A percentile compares a stretch with the other conserved stretches of the same genome.
phyloP scores from a whole-genome alignment of 2,329 filamentous ascomycete genomes.

The Pleurostoma richardsiae region DNA sequence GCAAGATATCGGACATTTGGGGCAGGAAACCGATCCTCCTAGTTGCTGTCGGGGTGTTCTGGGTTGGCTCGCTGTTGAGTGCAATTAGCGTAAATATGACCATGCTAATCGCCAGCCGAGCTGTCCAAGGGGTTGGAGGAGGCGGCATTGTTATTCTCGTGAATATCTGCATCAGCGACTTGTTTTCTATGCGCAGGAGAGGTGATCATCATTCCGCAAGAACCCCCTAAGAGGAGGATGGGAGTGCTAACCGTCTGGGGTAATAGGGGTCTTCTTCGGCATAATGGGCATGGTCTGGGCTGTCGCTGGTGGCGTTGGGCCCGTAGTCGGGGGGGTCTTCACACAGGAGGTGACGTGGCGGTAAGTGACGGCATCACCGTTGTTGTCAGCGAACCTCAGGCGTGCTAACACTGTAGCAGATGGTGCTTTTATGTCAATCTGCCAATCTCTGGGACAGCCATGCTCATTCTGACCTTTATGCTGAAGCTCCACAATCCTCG shows the following conservation, averaged over 20 bases:
- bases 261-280: slow-evolving; percentile 48
- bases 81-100: slow-evolving; percentile 38
- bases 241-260: background rate
- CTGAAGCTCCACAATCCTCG: slow-evolving; percentile 63
- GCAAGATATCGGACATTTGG: slow-evolving; percentile 54
- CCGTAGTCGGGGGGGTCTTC: slow-evolving; percentile 56
- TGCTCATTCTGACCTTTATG: slow-evolving; percentile 55
- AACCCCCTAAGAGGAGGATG: too few species aligned
- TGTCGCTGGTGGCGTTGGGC: slow-evolving; percentile 59
- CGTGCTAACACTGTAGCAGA: too few species aligned
- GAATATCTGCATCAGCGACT: slow-evolving; percentile 47
- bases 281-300: slow-evolving; percentile 65
- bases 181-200: slow-evolving; percentile 41
- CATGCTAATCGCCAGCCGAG: slow-evolving; percentile 41
- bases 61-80: slow-evolving; percentile 43
- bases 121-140: slow-evolving; percentile 46
- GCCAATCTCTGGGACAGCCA: slow-evolving; percentile 47
- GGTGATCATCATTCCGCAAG: slow-evolving; percentile 6
- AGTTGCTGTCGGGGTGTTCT: slow-evolving; percentile 42
- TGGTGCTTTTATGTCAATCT: slow-evolving; percentile 49
- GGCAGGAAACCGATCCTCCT: slow-evolving; percentile 50
- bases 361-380: background rate
- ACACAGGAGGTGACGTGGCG: slow-evolving; percentile 56
- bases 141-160: slow-evolving; percentile 47
- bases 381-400: too few species aligned